Evolutionary conservation across 768 basidiomycete genomes (phyloP), one percentile per base, ranked within the genome.

Genomic region (Atractiella rhizophila): DNA sequence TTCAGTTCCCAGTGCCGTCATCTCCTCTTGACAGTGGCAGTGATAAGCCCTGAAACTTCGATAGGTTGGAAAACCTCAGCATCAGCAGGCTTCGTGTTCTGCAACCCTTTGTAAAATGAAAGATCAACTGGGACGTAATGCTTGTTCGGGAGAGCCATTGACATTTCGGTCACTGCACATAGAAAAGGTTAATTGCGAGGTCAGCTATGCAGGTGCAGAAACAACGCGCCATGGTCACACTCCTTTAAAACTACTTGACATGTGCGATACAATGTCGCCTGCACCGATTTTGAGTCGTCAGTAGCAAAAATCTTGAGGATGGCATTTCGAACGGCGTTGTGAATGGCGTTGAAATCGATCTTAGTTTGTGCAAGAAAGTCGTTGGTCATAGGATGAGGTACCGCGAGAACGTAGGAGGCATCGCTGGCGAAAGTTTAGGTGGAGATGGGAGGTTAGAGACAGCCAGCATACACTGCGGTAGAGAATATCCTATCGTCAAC

Each of bases 281-380:
- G 5, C 3, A 20, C 10, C 12, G 32, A 16, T 24, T 46, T 35
- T 37, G 30, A 24, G 32, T 16, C 18, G 28, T 28, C 36, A 28
- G 21, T 13, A 35, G 12, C 18, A 15, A 16, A 5, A 43, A 23
- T 29, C 32, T 23, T 11, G 19, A 28, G 12, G 78, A 81, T 70
- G 85, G 82, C 2, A 91, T 83, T 49, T n/a, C 78, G 81, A 8
- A 79, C 82, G 53, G 80, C 83, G 52, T 86, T 75, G 51, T 96
- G 82, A 25, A 62, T 59, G 4, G 83, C 81, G 55, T 94, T 94
- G 1, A 72, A 60, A 44, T 82, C 71, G 28, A 94, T 60, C 19
- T 82, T 86, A 1, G 68, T 64, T 31, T 60, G 58, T 40, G 73
- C 67, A 28, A 73, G 77, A 9, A 54, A 58, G 8, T 60, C 56